Evolutionary conservation across 1,284 basidiomycete genomes (phyloP).

Genomic region (Sphagnurus paluster): DNA sequence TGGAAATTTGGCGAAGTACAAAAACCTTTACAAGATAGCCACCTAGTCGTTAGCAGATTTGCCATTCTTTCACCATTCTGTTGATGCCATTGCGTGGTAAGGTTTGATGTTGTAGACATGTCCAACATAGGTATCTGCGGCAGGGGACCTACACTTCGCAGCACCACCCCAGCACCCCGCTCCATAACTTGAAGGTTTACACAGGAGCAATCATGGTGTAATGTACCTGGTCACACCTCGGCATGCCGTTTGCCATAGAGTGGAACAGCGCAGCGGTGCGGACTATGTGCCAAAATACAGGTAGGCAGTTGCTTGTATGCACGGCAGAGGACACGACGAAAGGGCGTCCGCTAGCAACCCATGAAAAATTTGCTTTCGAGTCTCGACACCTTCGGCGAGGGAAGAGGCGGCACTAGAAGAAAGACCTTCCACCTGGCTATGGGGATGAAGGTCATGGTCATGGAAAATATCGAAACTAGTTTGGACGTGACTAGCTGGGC

Average conservation of each 20-base stretch:
- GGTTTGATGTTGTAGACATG: too few species aligned
- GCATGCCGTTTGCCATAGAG: slow-evolving; percentile 29
- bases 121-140: too few species aligned
- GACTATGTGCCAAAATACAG: slow-evolving; percentile 15
- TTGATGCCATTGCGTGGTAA: too few species aligned
- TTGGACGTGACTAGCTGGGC: slow-evolving; percentile 41
- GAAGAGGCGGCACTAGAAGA: slow-evolving; percentile 10
- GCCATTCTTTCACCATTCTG: too few species aligned
- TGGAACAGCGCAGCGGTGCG: slow-evolving; percentile 31
- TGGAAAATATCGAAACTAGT: slow-evolving; percentile 39
- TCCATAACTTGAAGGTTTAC: too few species aligned
- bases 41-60: too few species aligned
- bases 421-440: slow-evolving; percentile 32
- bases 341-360: slow-evolving; percentile 16
- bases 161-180: too few species aligned
- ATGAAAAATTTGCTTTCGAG: slow-evolving; percentile 21
- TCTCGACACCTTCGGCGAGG: slow-evolving; percentile 1
- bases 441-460: slow-evolving; percentile 46
- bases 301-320: slow-evolving; percentile 9
- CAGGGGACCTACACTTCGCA: too few species aligned
- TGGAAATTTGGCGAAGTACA: too few species aligned
- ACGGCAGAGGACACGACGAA: slow-evolving; percentile 23
- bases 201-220: slow-evolving; percentile 28
- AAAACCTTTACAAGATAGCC: too few species aligned
- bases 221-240: slow-evolving; percentile 33